Evolutionary conservation across 73 alveolate genomes (phyloP).

Genomic region (Durusdinium trenchii): DNA sequence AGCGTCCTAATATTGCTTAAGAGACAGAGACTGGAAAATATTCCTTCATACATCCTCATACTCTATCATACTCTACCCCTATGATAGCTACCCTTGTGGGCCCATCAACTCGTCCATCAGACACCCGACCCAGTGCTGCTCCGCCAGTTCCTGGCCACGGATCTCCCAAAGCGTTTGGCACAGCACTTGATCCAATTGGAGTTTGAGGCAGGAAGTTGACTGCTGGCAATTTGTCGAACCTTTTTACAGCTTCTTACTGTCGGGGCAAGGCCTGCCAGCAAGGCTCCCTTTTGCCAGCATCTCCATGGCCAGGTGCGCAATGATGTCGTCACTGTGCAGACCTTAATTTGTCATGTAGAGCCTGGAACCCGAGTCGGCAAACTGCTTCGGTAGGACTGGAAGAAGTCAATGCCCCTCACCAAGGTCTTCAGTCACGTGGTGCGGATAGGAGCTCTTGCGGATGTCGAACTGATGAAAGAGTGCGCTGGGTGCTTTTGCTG

Average conservation of each 20-base stretch:
- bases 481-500: not conserved
- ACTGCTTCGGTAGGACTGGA: too few relatives aligned
- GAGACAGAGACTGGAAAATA: too few relatives aligned
- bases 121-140: too few relatives aligned
- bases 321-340: conserved; percentile 34
- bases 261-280: not conserved
- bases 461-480: not conserved
- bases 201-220: not conserved
- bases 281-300: not conserved
- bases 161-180: conserved; percentile 31
- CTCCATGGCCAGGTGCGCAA: conserved; percentile 22
- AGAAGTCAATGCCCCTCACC: too few relatives aligned
- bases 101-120: too few relatives aligned
- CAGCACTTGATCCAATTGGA: conserved; percentile 14
- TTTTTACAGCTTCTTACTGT: not conserved
- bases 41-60: too few relatives aligned
- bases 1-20: too few relatives aligned
- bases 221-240: too few relatives aligned
- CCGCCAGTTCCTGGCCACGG: conserved; percentile 30
- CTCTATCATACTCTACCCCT: too few relatives aligned
- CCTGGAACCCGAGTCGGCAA: too few relatives aligned
- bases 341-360: not conserved
- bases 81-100: too few relatives aligned
- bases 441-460: conserved; percentile 14
- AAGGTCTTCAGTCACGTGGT: conserved; percentile 47